Evolutionary conservation across 1,139 yeast species (phyloP).

Genomic region (Arxiozyma heterogenica): DNA sequence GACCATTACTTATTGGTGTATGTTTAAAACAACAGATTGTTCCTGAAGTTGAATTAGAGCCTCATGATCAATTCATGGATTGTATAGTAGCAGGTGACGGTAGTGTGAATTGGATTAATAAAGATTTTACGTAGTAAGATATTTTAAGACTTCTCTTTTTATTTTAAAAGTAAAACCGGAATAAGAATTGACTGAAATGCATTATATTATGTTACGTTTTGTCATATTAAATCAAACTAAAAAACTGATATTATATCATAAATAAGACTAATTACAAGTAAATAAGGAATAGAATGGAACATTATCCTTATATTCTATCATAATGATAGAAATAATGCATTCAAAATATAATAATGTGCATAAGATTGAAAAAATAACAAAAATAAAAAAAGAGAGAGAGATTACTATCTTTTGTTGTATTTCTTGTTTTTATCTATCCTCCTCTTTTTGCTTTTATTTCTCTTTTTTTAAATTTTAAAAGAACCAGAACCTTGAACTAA

Average conservation of each 20-base stretch:
- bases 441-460: too few species aligned
- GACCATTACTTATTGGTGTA: slow-evolving; percentile 44
- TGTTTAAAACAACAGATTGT: slow-evolving; percentile 46
- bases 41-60: slow-evolving; percentile 54
- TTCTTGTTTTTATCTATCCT: too few species aligned
- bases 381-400: too few species aligned
- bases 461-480: slow-evolving; percentile 14
- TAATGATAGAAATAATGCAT: background rate
- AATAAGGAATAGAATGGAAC: background rate
- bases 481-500: slow-evolving; percentile 39
- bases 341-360: background rate
- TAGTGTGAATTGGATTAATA: slow-evolving; percentile 17
- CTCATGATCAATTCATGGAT: slow-evolving; percentile 63
- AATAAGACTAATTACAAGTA: background rate
- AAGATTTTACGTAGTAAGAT: background rate
- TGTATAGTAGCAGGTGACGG: slow-evolving; percentile 42
- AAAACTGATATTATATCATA: background rate
- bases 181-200: slow-evolving; percentile 2
- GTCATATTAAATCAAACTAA: background rate
- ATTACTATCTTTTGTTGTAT: background rate
- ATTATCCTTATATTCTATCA: too few species aligned
- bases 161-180: too few species aligned
- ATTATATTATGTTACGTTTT: slow-evolving; percentile 2
- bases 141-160: too few species aligned
- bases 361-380: too few species aligned